Evolutionary conservation across 2,329 filamentous ascomycete genomes (phyloP).

Genomic region (Colletotrichum euphorbiae): DNA sequence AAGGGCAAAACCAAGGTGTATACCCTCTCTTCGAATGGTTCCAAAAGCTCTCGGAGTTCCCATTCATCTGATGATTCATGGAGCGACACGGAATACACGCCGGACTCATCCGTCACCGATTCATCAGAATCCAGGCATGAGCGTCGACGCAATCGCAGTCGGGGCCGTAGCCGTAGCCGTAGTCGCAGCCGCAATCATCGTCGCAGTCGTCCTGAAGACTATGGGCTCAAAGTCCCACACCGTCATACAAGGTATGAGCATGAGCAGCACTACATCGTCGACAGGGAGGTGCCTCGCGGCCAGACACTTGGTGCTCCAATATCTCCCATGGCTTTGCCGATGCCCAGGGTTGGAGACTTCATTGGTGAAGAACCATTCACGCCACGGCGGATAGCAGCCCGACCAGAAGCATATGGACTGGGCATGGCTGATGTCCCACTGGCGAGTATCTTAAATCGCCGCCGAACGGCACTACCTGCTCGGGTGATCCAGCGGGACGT

Average conservation of each 20-base stretch:
- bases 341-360: neutral
- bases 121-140: conserved; percentile 23
- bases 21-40: conserved; percentile 29
- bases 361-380: conserved; percentile 8
- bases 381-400: conserved; percentile 8
- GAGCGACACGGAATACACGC: conserved; percentile 36
- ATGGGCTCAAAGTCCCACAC: conserved; percentile 33
- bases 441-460: conserved; percentile 13
- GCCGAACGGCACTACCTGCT: conserved; percentile 3
- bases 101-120: conserved; percentile 41
- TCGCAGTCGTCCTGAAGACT: conserved; percentile 37
- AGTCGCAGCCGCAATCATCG: conserved; percentile 29
- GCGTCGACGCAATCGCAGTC: conserved; percentile 7
- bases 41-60: conserved; percentile 38
- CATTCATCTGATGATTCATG: conserved; percentile 9
- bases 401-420: conserved; percentile 3
- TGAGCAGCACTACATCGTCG: conserved; percentile 25
- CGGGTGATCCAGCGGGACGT: conserved; percentile 30
- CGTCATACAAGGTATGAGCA: conserved; percentile 26
- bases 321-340: conserved; percentile 4
- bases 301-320: conserved; percentile 4
- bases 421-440: neutral
- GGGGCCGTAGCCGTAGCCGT: conserved; percentile 16
- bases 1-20: conserved; percentile 30
- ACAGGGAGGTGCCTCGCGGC: conserved; percentile 2